A percentile compares a stretch with the other conserved stretches of the same genome.
Conservation (phyloP, 2,329 filamentous ascomycete species). For the Stachybotrys chartarum region DNA sequence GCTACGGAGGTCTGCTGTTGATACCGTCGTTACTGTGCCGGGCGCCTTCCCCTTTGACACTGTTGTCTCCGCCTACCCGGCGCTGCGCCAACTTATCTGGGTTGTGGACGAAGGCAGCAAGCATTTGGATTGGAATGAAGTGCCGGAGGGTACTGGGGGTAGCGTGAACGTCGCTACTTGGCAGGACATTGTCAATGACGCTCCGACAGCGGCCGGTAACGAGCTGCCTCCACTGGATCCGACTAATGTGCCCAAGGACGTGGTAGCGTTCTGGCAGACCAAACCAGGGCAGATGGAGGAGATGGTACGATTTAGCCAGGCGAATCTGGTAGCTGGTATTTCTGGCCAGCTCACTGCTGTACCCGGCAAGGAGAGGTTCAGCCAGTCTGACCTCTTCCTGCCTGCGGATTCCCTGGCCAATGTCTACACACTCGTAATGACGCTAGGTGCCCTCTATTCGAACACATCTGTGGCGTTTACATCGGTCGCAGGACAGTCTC, state of each 20-base stretch:
- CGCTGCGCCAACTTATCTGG: constrained; percentile 77
- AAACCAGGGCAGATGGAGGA: constrained; percentile 49
- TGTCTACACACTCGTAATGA: constrained; percentile 71
- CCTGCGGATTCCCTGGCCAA: constrained; percentile 75
- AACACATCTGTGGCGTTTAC: constrained; percentile 84
- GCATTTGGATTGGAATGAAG: constrained; percentile 93
- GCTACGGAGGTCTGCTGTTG: constrained; percentile 65
- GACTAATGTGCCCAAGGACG: constrained; percentile 42
- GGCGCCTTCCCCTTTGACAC: constrained; percentile 78
- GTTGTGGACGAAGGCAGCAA: constrained; percentile 85
- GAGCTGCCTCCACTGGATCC: constrained; percentile 59
- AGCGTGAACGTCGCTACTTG: constrained; percentile 81
- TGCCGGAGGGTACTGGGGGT: constrained; percentile 68
- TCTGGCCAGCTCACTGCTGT: constrained; percentile 71
- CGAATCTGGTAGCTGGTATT: constrained; percentile 81
- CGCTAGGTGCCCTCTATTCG: constrained; percentile 74
- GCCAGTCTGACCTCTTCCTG: constrained; percentile 71
- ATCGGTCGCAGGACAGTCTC: constrained; percentile 69
- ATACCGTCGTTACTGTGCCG: constrained; percentile 76
- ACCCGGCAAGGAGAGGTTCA: constrained; percentile 67
- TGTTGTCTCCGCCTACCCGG: constrained; percentile 60
- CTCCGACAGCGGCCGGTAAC: constrained; percentile 46
- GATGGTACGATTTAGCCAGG: constrained; percentile 74
- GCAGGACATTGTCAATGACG: constrained; percentile 79
- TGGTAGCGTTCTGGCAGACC: constrained; percentile 62